These are phyloP conservation scores for Leucosporidium creatinivorum DNA, from an alignment of 768 basidiomycete species.

Conservation along the genomic window DNA sequence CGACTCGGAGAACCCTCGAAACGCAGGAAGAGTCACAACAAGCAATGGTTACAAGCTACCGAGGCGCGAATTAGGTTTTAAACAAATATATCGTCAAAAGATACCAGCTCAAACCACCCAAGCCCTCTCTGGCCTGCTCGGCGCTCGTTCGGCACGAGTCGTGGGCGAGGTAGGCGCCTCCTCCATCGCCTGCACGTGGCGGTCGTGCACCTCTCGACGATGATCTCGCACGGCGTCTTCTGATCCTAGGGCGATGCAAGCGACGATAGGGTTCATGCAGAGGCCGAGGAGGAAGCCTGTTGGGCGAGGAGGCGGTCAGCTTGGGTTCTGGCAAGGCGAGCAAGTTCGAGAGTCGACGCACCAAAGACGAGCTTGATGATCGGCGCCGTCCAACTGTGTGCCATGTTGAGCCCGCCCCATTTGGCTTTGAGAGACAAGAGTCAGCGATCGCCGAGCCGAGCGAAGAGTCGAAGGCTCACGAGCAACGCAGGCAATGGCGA, in stretches of 20 bases:
- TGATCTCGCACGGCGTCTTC: slow-evolving; percentile 25
- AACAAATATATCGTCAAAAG: too few species aligned
- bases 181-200: slow-evolving; percentile 20
- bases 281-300: slow-evolving; percentile 27
- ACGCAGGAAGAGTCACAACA: too few species aligned
- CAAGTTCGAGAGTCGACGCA: not conserved
- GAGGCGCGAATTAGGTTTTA: too few species aligned
- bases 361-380: slow-evolving; percentile 33
- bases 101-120: too few species aligned
- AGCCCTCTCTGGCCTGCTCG: too few species aligned
- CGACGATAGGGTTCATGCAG: slow-evolving; percentile 23
- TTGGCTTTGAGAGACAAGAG: slow-evolving; percentile 1
- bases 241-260: slow-evolving; percentile 26
- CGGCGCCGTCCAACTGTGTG: slow-evolving; percentile 23
- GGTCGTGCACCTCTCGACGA: slow-evolving; percentile 22
- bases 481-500: slow-evolving; percentile 34
- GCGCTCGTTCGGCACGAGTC: slow-evolving; percentile 12
- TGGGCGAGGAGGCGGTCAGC: too few species aligned
- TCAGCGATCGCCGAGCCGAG: not conserved
- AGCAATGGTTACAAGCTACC: too few species aligned
- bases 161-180: slow-evolving; percentile 12
- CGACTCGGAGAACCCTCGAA: too few species aligned
- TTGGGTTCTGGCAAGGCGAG: not conserved
- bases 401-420: slow-evolving; percentile 32
- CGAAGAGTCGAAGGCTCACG: slow-evolving; percentile 10